Base-by-base conservation (phyloP, 371 early-diverging fungal genomes). In the Mucor saturninus region DNA sequence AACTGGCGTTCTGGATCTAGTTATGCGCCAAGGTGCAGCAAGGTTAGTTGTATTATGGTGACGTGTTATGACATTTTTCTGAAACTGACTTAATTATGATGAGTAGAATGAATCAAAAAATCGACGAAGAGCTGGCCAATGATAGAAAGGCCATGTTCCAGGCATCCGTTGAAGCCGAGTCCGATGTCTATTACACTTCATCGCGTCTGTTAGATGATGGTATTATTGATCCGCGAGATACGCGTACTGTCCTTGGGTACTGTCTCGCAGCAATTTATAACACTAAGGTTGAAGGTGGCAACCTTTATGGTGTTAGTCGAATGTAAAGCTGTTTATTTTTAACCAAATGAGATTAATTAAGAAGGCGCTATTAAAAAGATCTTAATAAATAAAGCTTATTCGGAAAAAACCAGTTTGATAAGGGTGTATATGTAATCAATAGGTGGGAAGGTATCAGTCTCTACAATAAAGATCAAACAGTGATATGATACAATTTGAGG, bases 151-250 rank as follows among this genome's bases (percentile, higher is more conserved):
- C 62, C 11, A 69, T 89, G 76, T 86, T 91, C 76, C 83, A 84
- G 55, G 75, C 77, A 8, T 80, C 87, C 29, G 90, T 89, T 0
- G 90, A 89, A 58, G 75, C 72, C 37, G 90, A 90, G 62, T 86
- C 89, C 3, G 87, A 89, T 63, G 89, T 85, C 0, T 91, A 89
- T 58, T 91, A 85, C 69, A 91, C 89, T 0, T 83, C 85, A n/a
- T 84, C 88, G 13, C 78, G 91, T 5, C 64, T 87, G 21, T 73
- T 90, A 9, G 89, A 89, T 63, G 89, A 89, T 58, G 89, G 88
- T 26, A 79, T 89, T 26, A 89, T 89, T 68, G 88, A 87, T 61
- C 89, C 89, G 32, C 76, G 88, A 60, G 85, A 89, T 60, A 88
- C 89, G 7, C 81, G 89, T 39, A 78, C 70, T 8, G 80, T 88